Base-by-base conservation (phyloP, 176 grass and related monocot species). In the Juncus effusus region DNA sequence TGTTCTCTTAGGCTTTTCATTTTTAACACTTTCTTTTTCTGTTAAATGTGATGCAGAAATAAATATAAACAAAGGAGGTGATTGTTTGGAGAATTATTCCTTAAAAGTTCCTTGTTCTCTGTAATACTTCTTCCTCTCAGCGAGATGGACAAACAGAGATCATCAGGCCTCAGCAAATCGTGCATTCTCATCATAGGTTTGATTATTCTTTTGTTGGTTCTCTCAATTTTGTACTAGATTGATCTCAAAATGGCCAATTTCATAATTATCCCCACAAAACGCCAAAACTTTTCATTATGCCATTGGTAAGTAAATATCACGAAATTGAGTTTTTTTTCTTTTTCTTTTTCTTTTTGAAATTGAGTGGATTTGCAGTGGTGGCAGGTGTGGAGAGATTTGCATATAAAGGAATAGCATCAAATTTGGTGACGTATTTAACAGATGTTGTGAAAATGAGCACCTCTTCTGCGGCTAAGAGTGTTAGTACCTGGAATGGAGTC, bases 331-430 rank as follows among this genome's bases (percentile, higher is more conserved):
- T 9, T 2, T 3, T 11, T 47, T 13, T 4, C 16, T 59, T 1
- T n/a, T n/a, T n/a, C n/a, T n/a, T n/a, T 47, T 47, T 47, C 6
- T 6, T 47, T 6, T 47, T 47, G 44, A 47, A 47, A 47, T 47
- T 47, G 44, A 47, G 44, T 9, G 6, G 2, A 47, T 5, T 16
- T 67, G 80, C 77, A 97, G 94, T 78, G 82, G 85, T 92, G 74
- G 94, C 94, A 3, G 63, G 94, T 54, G 87, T 83, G 70, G 84
- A 91, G 64, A 76, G 94, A 70, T 92, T 97, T 66, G 77, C 85
- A 7, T 86, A 92, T 82, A 97, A 97, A 73, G 94, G 94, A 8
- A 75, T 97, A 80, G 74, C 85, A 42, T 97, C 85, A 5, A 97
- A 97, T 67, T 69, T 97, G 83, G 85, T 92, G 67, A 93, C 80